Base-by-base conservation (phyloP, 2,329 filamentous ascomycete species). In the Sarocladium strictum region DNA sequence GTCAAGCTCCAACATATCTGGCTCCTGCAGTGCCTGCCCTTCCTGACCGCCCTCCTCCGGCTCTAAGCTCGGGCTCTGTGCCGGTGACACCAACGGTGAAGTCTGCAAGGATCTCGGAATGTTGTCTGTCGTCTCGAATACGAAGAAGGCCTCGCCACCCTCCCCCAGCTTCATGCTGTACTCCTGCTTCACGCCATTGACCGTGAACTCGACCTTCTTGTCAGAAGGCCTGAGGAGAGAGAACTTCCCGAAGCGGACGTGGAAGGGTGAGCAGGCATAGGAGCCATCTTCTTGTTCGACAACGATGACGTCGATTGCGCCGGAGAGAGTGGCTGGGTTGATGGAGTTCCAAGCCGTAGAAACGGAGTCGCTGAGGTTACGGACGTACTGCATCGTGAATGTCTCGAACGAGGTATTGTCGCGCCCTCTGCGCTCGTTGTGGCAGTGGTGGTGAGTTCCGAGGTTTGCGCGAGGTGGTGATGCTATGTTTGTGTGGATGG, bases 321-420 rank as follows among this genome's bases (percentile, higher is more conserved):
- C 94, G 74, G 90, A 96, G 55, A 99, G 83, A 12, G 94, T 99
- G 43, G 94, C 91, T 52, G 94, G 94, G 72, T 99, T 99, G 79
- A 99, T 96, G 24, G 92, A 97, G 73, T 99, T 99, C 94, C 94
- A 99, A 71, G 94, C 93, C 75, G 94, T 97, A 63, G 92, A 96
- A 64, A 99, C 93, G 53, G 91, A 95, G 69, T 92, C 92, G 72
- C 90, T 94, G 64, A 97, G 83, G 67, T 92, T 96, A 63, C 94
- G 84, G 62, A 97, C 92, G 88, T 97, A 97, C 79, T 97, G 92
- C 94, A 97, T 97, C 59, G 70, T 77, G 67, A 64, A 60, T 58
- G 58, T 35, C 43, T 26, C 51, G 29, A 19, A n/a, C 24, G 45
- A 53, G 26, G 29, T 19, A 26, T 27, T 29, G 38, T 19, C 38